phyloP scores from a whole-genome alignment of 2,329 filamentous ascomycete species.

The Teratosphaeria nubilosa region DNA sequence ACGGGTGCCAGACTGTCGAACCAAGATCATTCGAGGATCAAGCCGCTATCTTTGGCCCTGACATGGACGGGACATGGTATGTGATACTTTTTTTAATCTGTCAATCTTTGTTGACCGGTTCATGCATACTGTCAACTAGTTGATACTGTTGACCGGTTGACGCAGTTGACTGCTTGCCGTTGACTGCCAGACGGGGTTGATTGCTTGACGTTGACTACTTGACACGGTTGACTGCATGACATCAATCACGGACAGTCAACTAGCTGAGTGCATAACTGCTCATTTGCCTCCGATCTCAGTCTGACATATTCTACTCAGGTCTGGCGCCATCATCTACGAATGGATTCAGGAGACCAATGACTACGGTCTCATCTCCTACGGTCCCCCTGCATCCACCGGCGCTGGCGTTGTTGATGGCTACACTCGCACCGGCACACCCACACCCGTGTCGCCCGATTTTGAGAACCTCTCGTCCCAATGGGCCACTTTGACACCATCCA shows the following conservation, averaged over 20 bases:
- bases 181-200: background rate
- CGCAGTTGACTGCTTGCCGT: background rate
- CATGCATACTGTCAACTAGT: background rate
- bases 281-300: background rate
- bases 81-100: background rate
- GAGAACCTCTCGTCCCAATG: conserved; percentile 66
- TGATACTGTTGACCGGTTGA: background rate
- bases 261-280: background rate
- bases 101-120: background rate
- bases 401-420: conserved; percentile 53
- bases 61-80: conserved; percentile 57
- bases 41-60: conserved; percentile 60
- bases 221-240: background rate
- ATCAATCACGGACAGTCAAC: background rate
- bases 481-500: conserved; percentile 60
- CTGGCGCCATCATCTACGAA: conserved; percentile 76
- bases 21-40: conserved; percentile 63
- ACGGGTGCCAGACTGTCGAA: background rate
- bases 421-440: conserved; percentile 61
- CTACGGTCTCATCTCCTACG: conserved; percentile 73
- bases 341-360: conserved; percentile 79
- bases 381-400: conserved; percentile 36
- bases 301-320: conserved; percentile 25
- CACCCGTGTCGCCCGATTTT: conserved; percentile 66
- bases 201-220: background rate